Evolutionary conservation across 192 early-diverging fungal species (phyloP).

Genomic region (Mortierella antarctica): DNA sequence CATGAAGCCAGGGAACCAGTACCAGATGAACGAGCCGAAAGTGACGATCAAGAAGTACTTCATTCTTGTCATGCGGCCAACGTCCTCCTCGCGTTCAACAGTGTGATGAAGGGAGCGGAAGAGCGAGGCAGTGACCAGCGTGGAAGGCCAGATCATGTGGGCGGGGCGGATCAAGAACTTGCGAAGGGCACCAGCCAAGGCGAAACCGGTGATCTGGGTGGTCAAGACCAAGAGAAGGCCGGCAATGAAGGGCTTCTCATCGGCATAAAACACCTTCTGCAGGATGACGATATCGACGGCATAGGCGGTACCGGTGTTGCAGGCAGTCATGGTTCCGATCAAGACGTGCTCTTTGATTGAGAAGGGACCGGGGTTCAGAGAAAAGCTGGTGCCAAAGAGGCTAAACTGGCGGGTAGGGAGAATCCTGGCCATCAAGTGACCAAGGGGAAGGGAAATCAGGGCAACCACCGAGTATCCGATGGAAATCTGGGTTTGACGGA

Average conservation of each 20-base stretch:
- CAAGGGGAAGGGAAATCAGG: constrained; percentile 60
- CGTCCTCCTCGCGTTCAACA: constrained; percentile 12
- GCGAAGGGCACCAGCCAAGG: constrained; percentile 65
- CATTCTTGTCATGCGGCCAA: constrained; percentile 54
- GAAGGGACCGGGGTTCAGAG: constrained; percentile 72
- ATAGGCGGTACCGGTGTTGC: constrained; percentile 51
- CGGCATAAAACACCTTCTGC: constrained; percentile 55
- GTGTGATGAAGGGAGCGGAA: constrained; percentile 77
- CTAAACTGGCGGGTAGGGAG: constrained; percentile 58
- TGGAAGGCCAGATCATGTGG: constrained; percentile 75
- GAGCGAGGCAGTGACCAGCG: constrained; percentile 70
- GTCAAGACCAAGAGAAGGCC: constrained; percentile 59
- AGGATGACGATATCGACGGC: constrained; percentile 58
- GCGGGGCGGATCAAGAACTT: constrained; percentile 69
- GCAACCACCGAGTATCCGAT: constrained; percentile 62
- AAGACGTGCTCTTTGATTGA: constrained; percentile 68
- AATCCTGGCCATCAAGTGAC: constrained; percentile 56
- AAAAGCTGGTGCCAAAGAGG: constrained; percentile 54
- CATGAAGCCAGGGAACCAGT: constrained; percentile 67
- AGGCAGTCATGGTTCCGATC: constrained; percentile 52
- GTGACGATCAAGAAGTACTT: constrained; percentile 70
- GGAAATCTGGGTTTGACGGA: constrained; percentile 55
- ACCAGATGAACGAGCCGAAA: constrained; percentile 60
- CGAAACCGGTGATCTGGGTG: constrained; percentile 70
- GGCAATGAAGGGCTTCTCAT: constrained; percentile 45